Base-by-base conservation (phyloP, 148 eudicot genomes). In the Rheum nobile region DNA sequence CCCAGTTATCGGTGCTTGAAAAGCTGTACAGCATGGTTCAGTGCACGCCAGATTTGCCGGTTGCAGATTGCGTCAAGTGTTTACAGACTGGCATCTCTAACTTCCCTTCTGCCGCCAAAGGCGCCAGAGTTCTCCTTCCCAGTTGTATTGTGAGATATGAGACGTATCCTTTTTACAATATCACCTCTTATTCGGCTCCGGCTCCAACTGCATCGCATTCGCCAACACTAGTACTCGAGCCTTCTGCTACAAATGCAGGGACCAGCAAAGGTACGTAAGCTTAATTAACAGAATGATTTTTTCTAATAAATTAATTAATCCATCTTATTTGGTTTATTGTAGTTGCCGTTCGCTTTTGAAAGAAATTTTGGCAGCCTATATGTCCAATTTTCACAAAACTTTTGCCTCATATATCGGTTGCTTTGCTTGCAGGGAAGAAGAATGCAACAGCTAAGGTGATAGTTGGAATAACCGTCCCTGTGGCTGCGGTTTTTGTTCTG, bases 31-130 rank as follows among this genome's bases (percentile, higher is more conserved):
- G 37, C 12, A 11, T 85, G 72, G 80, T 22, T 59, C 88, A 82
- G 72, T 85, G 88, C 77, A 80, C 88, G 3, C 84, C 82, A 1
- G 84, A 85, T 47, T 38, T 85, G 32, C 50, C 48, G 8, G 28
- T 21, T 2, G 6, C 5, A 1, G 80, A 78, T 76, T 85, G 88
- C 68, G 8, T 32, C 9, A 29, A 7, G 19, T 85, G 87, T 17
- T 54, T 85, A 70, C 68, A 29, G 72, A 9, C 14, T 1, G 21
- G 81, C 52, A 61, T 72, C 1, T 59, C 75, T 0, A 14, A 5
- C n/a, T 21, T 85, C 1, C 35, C 72, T 0, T 1, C 9, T 13
- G 41, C 17, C 0, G 72, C 28, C 19, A 34, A 3, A 12, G 85
- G 85, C 8, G 85, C 48, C 12, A 39, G 73, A 29, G 14, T 42